Evolutionary conservation across 306 rosid species (phyloP).

Genomic region (Cicer bijugum): DNA sequence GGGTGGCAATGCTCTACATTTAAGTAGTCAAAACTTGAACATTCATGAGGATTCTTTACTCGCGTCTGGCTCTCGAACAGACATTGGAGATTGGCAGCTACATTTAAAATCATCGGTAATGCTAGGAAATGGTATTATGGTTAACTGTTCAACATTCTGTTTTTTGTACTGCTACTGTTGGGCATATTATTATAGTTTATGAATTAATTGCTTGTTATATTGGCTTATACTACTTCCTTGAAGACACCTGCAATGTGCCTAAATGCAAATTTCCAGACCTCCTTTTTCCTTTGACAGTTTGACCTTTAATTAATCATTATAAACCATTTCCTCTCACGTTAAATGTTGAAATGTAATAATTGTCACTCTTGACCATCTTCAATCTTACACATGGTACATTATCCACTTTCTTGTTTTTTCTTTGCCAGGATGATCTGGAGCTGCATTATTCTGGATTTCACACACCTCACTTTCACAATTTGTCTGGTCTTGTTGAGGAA

Average conservation of each 20-base stretch:
- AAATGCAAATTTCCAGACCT: background rate
- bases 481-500: slow-evolving; percentile 83
- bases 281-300: background rate
- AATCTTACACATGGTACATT: slow-evolving; percentile 24
- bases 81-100: slow-evolving; percentile 91
- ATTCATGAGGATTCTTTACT: slow-evolving; percentile 62
- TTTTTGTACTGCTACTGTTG: slow-evolving; percentile 3
- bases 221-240: slow-evolving; percentile 6
- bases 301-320: no score
- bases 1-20: slow-evolving; percentile 63
- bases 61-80: slow-evolving; percentile 76
- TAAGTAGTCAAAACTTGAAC: slow-evolving; percentile 58
- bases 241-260: background rate
- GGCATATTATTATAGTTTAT: slow-evolving; percentile 16
- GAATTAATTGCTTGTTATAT: slow-evolving; percentile 27
- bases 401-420: slow-evolving; percentile 33
- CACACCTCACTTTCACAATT: slow-evolving; percentile 84
- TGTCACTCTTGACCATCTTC: slow-evolving; percentile 32
- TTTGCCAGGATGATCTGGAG: slow-evolving; percentile 72
- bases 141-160: slow-evolving; percentile 30
- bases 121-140: slow-evolving; percentile 30
- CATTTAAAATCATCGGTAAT: slow-evolving; percentile 88
- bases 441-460: slow-evolving; percentile 86
- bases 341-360: background rate
- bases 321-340: no score